Evolutionary conservation across 257 asterid genomes (phyloP).

Genomic region (Nicotiana tabacum): DNA sequence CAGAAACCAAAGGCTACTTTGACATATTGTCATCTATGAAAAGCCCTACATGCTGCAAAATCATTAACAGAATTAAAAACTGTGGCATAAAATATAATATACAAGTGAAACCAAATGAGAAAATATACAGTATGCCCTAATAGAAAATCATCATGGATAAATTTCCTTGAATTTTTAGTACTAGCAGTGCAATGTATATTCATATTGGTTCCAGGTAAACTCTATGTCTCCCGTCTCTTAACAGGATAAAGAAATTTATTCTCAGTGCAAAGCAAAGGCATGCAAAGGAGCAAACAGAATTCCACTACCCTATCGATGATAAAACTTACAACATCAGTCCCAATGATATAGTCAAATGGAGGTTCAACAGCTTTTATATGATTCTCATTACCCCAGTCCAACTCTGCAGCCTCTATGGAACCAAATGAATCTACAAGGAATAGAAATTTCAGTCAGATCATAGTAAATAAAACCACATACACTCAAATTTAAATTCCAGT

Average conservation of each 20-base stretch:
- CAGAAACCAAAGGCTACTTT: neutral
- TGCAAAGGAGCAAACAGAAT: neutral
- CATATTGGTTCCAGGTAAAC: neutral
- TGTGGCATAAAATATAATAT: neutral
- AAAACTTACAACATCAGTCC: constrained; percentile 90
- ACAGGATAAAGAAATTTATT: neutral
- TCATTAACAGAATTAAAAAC: neutral
- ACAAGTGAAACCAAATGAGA: neutral
- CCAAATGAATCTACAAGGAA: constrained; percentile 71
- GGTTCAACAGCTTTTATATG: constrained; percentile 83
- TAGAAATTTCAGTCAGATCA: constrained; percentile 1
- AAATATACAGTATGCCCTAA: neutral
- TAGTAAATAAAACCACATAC: neutral
- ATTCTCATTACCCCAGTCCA: constrained; percentile 79
- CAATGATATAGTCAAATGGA: constrained; percentile 89
- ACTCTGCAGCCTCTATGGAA: constrained; percentile 73
- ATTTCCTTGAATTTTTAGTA: neutral
- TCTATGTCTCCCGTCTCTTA: neutral
- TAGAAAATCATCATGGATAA: neutral
- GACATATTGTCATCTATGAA: neutral
- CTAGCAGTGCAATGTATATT: neutral
- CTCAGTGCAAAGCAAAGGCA: neutral
- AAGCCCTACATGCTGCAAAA: neutral
- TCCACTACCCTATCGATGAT: neutral
- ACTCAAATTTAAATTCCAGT: neutral